Base-by-base conservation (phyloP, 192 early-diverging fungal genomes). In the Linnemannia schmuckeri region DNA sequence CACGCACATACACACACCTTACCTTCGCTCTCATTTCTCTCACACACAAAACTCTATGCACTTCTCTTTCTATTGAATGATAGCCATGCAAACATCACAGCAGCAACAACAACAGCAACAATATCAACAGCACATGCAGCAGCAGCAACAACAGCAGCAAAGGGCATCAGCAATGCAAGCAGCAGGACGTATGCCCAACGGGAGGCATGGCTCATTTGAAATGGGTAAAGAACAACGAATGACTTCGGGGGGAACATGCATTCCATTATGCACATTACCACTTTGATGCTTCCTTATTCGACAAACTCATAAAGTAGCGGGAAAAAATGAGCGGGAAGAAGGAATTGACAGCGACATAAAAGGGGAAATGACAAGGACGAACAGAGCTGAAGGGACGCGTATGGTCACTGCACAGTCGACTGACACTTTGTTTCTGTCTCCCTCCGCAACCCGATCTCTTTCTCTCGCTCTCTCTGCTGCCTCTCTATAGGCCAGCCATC, bases 41-140 rank as follows among this genome's bases (percentile, higher is more conserved):
- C 30, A 33, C 61, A 2, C 27, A 33, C 30, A 27, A 12, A 27
- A 27, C 30, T 24, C 27, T 2, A 30, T 35, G 0, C 10, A 12
- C 12, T 33, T 33, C 4, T 15, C 22, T 66, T 27, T 35, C 27
- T 66, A 66, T 4, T 33, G 30, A 30, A 66, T 9, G 33, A 66
- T 75, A 79, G 76, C 77, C 77, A 87, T 87, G 85, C 85, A 87
- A 47, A 86, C 84, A 70, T 66, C 79, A 74, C 85, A 81, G 46
- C 85, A 87, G 54, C 82, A 74, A 38, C 79, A 80, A 47, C 79
- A 80, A n/a, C 70, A 77, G 40, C 82, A 84, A 71, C 83, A 85
- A 33, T 75, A 79, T 15, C 78, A 80, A 49, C 82, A 84, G 68
- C 82, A 84, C 30, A 76, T 77, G 55, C 84, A 86, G 46, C 79